Conservation (phyloP, 1,284 basidiomycete species). For the Leccinum angustisporum region DNA sequence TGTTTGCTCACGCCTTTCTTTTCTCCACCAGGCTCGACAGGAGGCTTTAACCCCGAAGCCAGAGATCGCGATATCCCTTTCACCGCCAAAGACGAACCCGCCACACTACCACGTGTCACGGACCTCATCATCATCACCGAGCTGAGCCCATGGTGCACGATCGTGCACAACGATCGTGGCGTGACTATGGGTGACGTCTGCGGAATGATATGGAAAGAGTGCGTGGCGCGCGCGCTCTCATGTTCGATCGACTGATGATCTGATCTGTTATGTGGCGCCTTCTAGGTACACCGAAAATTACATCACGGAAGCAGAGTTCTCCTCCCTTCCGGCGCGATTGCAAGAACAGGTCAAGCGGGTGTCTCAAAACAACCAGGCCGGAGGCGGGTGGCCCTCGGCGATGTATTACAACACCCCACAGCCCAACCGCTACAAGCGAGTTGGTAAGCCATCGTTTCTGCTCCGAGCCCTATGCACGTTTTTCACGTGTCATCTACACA, state of each 20-base stretch:
- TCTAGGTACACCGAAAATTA: slow-evolving; percentile 64
- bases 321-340: slow-evolving; percentile 53
- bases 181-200: slow-evolving; percentile 75
- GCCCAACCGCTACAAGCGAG: slow-evolving; percentile 53
- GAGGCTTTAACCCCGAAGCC: slow-evolving; percentile 58
- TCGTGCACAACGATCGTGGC: slow-evolving; percentile 67
- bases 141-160: slow-evolving; percentile 76
- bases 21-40: slow-evolving; percentile 47
- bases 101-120: slow-evolving; percentile 73
- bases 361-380: slow-evolving; percentile 43
- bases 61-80: slow-evolving; percentile 64
- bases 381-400: slow-evolving; percentile 34
- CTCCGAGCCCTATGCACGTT: background rate
- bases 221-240: slow-evolving; percentile 28
- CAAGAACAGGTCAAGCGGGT: slow-evolving; percentile 70
- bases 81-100: slow-evolving; percentile 69
- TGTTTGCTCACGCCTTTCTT: background rate
- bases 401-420: slow-evolving; percentile 49
- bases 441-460: slow-evolving; percentile 45
- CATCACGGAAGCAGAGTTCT: slow-evolving; percentile 67
- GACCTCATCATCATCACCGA: slow-evolving; percentile 74
- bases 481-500: slow-evolving; percentile 27
- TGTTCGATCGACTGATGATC: slow-evolving; percentile 10
- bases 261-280: slow-evolving; percentile 4
- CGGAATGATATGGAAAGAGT: slow-evolving; percentile 70